Conservation (phyloP, 768 basidiomycete species). For the Russula virescens region DNA sequence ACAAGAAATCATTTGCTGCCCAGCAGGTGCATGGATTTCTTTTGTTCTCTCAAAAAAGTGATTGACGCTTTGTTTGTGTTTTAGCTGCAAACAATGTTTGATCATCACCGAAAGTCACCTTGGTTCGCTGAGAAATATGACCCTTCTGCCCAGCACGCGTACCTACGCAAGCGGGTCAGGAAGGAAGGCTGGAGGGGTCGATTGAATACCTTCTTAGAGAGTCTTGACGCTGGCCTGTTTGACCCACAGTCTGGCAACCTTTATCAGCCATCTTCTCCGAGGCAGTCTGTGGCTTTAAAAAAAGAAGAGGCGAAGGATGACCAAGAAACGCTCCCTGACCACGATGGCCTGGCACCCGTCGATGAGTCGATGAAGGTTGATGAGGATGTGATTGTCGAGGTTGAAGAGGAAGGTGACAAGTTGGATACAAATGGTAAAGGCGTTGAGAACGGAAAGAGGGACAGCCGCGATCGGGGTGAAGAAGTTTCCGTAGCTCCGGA, state of each 20-base stretch:
- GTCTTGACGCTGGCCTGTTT: slow-evolving; percentile 79
- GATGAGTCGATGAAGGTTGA: slow-evolving; percentile 74
- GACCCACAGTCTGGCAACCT: slow-evolving; percentile 72
- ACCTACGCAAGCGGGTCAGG: slow-evolving; percentile 70
- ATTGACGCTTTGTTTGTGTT: slow-evolving; percentile 11
- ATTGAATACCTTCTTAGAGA: slow-evolving; percentile 64
- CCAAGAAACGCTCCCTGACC: slow-evolving; percentile 15
- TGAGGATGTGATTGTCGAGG: slow-evolving; percentile 67
- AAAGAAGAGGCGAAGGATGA: slow-evolving; percentile 44
- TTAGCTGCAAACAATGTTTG: slow-evolving; percentile 92
- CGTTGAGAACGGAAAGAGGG: slow-evolving; percentile 39
- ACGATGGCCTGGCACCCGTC: slow-evolving; percentile 29
- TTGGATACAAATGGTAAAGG: slow-evolving; percentile 55
- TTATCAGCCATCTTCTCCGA: slow-evolving; percentile 43
- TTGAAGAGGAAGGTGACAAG: slow-evolving; percentile 67
- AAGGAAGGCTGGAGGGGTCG: slow-evolving; percentile 81
- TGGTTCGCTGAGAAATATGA: slow-evolving; percentile 98
- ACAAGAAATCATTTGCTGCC: slow-evolving; percentile 85
- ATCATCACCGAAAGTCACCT: slow-evolving; percentile 89
- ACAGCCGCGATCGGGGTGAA: slow-evolving; percentile 50
- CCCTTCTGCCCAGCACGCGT: slow-evolving; percentile 60
- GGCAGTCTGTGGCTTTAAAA: slow-evolving; percentile 39
- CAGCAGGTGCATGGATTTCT: slow-evolving; percentile 61
- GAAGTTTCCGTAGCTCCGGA: slow-evolving; percentile 62
- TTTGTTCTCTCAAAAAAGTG: not conserved